phyloP scores from a whole-genome alignment of 1,139 yeast species.

The Blastobotrys buckinghamii region DNA sequence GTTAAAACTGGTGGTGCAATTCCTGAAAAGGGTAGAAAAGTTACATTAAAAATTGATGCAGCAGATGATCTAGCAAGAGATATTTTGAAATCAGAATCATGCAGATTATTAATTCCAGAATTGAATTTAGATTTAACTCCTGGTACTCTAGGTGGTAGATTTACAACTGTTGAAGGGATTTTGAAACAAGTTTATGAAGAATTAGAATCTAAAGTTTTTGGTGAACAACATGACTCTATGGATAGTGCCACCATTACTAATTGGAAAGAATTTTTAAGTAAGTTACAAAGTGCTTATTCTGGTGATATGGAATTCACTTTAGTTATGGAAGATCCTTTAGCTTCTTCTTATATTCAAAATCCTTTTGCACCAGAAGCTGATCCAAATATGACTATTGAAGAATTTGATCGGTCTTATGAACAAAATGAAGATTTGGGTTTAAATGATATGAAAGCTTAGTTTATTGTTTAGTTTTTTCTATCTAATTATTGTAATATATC shows the following conservation, averaged over 20 bases:
- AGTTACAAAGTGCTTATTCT: constrained; percentile 71
- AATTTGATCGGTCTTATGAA: constrained; percentile 74
- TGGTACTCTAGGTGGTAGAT: constrained; percentile 97
- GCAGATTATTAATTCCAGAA: constrained; percentile 83
- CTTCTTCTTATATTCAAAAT: constrained; percentile 92
- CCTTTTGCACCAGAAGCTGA: constrained; percentile 97
- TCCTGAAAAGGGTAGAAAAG: constrained; percentile 75
- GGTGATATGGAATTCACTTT: constrained; percentile 84
- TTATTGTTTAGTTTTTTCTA: constrained; percentile 30
- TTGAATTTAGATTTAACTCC: constrained; percentile 85
- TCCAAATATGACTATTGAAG: constrained; percentile 91
- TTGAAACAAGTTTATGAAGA: constrained; percentile 86
- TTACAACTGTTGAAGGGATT: constrained; percentile 94
- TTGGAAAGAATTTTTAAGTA: constrained; percentile 76
- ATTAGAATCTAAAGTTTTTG: constrained; percentile 75
- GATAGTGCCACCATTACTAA: constrained; percentile 64
- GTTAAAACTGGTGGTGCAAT: constrained; percentile 98
- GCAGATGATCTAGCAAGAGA: constrained; percentile 94
- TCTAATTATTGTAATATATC: background rate
- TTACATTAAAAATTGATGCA: constrained; percentile 73
- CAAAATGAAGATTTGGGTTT: constrained; percentile 93
- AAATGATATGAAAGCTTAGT: constrained; percentile 54
- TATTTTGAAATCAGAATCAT: constrained; percentile 89
- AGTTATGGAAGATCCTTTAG: constrained; percentile 88
- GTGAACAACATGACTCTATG: constrained; percentile 90